Evolutionary conservation across 2,329 filamentous ascomycete genomes (phyloP), one percentile per base, ranked within the genome.

Genomic region (Colletotrichum plurivorum): DNA sequence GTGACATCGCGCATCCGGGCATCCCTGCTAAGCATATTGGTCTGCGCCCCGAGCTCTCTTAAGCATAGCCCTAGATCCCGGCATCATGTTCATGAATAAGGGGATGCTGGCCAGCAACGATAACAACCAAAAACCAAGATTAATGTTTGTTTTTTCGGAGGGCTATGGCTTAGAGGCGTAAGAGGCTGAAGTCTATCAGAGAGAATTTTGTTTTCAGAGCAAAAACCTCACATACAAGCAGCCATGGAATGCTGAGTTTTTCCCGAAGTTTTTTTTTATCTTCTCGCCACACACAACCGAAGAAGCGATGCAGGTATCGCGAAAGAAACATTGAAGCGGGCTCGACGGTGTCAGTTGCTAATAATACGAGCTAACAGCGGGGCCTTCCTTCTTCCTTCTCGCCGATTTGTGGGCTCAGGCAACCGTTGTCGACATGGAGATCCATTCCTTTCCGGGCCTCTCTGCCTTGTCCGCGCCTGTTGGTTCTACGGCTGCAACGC

Each of bases 331-430:
- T 22, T 22, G 20, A 13, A 16, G 48, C 22, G 22, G n/a, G 48
- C 7, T 27, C 9, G 12, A 7, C 22, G 15, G 22, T 36, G 18
- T 13, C 22, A 25, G 22, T 20, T 39, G 13, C 52, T 54, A 54
- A 22, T 16, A 39, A 54, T 54, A 54, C 52, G 27, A 54, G 52
- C 39, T 39, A 39, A 39, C 27, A 54, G 52, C 31, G 25, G 52
- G 25, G 16, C 52, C 22, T 36, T 36, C 18, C 16, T 20, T 36
- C 31, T 36, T 36, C 27, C 9, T 31, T 36, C 31, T 9, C 3
- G 10, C 49, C 49, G 3, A 25, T 6, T 5, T 52, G 49, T 25
- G 49, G 45, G 45, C 18, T 48, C 9, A 10, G 45, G 18, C 45
- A n/a, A 36, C 41, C 22, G 49, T 25, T 16, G 22, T 25, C 49